Base-by-base conservation (phyloP, 2,329 filamentous ascomycete genomes). In the Ophiostoma sp. region DNA sequence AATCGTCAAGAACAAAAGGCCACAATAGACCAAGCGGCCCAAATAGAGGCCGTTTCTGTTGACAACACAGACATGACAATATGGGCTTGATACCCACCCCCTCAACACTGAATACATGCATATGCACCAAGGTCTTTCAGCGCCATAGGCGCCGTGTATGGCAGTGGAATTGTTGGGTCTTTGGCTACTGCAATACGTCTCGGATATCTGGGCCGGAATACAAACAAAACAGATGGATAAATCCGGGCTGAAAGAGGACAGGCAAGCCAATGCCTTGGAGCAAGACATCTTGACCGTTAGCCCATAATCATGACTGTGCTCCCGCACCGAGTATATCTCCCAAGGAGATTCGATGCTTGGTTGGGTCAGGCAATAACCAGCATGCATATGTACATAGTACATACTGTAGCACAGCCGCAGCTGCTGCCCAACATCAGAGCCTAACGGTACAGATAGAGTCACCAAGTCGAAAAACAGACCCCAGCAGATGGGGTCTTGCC, bases 371-470 rank as follows among this genome's bases (percentile, higher is more conserved):
- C 39, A 41, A 13, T 41, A 31, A 31, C 1, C 27, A 31, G 27
- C 27, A 31, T 31, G 27, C 27, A 39, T 39, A 10, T 1, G 36
- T n/a, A 44, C 41, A 6, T 5, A 44, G 41, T 44, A 27, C 17
- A 27, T 23, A 31, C 52, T 13, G 52, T 27, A 57, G 4, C 23
- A 31, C 11, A 23, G 10, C n/a, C 52, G n/a, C 52, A 13, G 52
- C n/a, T 57, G 52, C 52, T 57, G 52, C 52, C 52, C 52, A 57
- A 57, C 23, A 27, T 57, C 52, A 57, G n/a, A 57, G n/a, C 52
- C 52, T 27, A 57, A 57, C 11, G n/a, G n/a, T 57, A n/a, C 52
- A 57, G n/a, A 57, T 57, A 57, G 52, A 27, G 23, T 48, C 44
- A 27, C 10, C 8, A 57, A 57, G 52, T 57, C 23, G 52, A 27